phyloP scores from a whole-genome alignment of 805 yeast species.

The Hanseniaspora jakobsenii region DNA sequence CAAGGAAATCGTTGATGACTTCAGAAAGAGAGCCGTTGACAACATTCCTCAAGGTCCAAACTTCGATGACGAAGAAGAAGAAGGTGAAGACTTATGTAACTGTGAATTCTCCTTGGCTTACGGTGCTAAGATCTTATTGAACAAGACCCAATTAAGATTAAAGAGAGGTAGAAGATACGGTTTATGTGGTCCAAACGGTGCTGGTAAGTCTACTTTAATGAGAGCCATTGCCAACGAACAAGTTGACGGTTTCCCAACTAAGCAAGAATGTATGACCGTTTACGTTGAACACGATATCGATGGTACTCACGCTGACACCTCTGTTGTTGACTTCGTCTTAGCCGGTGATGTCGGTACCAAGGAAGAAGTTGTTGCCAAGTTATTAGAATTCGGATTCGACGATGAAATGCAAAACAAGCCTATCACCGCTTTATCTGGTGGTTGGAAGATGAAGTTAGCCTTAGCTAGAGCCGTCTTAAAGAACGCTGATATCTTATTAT shows the following conservation, averaged over 20 bases:
- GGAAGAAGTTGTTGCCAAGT: constrained; percentile 61
- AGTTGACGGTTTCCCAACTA: constrained; percentile 99
- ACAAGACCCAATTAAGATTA: constrained; percentile 97
- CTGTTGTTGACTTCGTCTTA: constrained; percentile 84
- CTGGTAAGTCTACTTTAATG: constrained; percentile 98
- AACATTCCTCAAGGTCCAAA: constrained; percentile 94
- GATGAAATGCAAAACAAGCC: constrained; percentile 90
- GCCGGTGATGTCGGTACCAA: constrained; percentile 61
- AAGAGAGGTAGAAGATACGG: constrained; percentile 99
- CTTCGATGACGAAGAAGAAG: constrained; percentile 94
- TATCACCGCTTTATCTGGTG: constrained; percentile 95
- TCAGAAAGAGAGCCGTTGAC: constrained; percentile 92
- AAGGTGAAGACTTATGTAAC: constrained; percentile 99
- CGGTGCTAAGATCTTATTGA: constrained; percentile 99
- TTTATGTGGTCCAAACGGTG: constrained; percentile 99
- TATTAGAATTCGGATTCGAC: constrained; percentile 83
- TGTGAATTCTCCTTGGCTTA: constrained; percentile 99
- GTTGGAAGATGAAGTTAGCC: constrained; percentile 99
- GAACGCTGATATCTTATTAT: constrained; percentile 93
- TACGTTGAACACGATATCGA: constrained; percentile 99
- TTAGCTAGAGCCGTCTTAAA: constrained; percentile 97
- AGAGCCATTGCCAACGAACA: constrained; percentile 95
- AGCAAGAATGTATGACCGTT: constrained; percentile 97
- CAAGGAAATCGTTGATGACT: constrained; percentile 79
- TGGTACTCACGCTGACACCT: constrained; percentile 92